Base-by-base conservation (phyloP, 2,329 filamentous ascomycete genomes). In the Fonsecaea pedrosoi region DNA sequence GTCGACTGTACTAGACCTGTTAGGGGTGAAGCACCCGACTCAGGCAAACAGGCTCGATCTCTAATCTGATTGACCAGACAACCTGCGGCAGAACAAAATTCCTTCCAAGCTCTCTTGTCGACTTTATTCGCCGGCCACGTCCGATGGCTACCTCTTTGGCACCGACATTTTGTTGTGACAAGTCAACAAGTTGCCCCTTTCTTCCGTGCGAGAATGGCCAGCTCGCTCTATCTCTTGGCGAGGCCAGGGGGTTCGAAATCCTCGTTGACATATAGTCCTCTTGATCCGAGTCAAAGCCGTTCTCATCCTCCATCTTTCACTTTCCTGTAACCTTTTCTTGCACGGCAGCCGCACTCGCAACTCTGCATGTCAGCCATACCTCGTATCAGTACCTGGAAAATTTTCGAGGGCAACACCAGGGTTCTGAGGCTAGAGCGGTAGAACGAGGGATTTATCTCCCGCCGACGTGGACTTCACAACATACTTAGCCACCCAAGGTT, bases 51-150 rank as follows among this genome's bases (percentile, higher is more conserved):
- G 25, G 25, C 25, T 25, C 25, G 25, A 25, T 25, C 25, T 25
- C 25, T 25, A 25, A 21, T 12, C 38, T 54, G 58, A 54, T 60
- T 34, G 34, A 53, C 56, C 58, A 40, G 54, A 45, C 18, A 54
- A 60, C 58, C n/a, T 15, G n/a, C 37, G 12, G 40, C 21, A 60
- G 58, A 40, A 60, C 45, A 60, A 54, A 60, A 48, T 48, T 18
- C 35, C 48, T 15, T n/a, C 34, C n/a, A 38, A 40, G 13, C 50
- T 54, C 50, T 54, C 25, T 54, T 54, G 32, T 7, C 21, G 50
- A 54, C 25, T 15, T 54, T 12, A 35, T 53, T 53, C 32, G n/a
- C 54, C 58, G 58, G 58, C 18, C 58, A 53, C n/a, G 32, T 30
- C 58, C 58, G 58, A 30, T 37, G 53, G 45, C 30, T 40, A 60